Evolutionary conservation across 495 filamentous ascomycete genomes (phyloP).

Genomic region (Tuber brumale): DNA sequence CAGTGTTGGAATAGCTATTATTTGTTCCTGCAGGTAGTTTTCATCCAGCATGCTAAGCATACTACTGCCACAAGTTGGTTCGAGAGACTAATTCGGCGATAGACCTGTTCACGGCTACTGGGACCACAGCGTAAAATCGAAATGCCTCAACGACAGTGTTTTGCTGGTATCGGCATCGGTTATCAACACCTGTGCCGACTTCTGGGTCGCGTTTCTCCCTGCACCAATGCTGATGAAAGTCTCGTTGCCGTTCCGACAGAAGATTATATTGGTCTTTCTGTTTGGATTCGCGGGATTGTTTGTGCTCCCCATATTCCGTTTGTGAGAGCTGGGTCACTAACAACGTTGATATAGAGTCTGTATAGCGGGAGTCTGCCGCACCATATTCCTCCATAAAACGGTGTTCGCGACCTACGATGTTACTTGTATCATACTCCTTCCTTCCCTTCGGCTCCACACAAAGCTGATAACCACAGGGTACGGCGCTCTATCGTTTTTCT

Average conservation of each 20-base stretch:
- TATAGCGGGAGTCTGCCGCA: background rate
- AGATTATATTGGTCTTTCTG: background rate
- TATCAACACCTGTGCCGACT: background rate
- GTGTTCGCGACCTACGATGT: background rate
- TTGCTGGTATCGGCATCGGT: background rate
- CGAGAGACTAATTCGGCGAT: background rate
- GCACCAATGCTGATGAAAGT: background rate
- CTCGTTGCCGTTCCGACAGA: background rate
- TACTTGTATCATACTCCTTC: background rate
- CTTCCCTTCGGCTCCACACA: background rate
- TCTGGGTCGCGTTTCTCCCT: background rate
- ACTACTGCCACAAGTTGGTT: background rate
- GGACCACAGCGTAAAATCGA: background rate
- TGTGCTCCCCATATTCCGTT: background rate
- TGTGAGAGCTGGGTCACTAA: background rate
- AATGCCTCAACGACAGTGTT: background rate
- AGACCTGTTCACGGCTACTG: background rate
- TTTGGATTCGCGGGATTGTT: background rate
- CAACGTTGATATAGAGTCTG: background rate
- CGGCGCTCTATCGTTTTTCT: background rate
- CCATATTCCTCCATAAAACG: background rate
- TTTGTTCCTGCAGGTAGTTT: background rate
- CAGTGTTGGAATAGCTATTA: background rate
- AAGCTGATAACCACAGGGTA: background rate
- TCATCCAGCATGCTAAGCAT: background rate